These are phyloP conservation scores for Arxiozyma bovina DNA, from an alignment of 1,139 yeast genomes.

Conservation along the genomic window DNA sequence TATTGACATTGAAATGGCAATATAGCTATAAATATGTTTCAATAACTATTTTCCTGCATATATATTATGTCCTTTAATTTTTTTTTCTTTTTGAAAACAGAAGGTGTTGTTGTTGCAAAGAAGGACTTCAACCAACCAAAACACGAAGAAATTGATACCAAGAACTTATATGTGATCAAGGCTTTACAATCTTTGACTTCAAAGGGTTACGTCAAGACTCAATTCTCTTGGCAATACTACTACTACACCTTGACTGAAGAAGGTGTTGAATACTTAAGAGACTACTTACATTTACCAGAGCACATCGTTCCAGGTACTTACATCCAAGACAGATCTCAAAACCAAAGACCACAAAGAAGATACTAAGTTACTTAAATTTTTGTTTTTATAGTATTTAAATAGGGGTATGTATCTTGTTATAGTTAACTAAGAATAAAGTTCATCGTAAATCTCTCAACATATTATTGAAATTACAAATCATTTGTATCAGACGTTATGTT, in stretches of 20 bases:
- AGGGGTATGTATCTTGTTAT: background rate
- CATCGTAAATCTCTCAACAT: too few relatives aligned
- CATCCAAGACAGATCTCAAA: slow-evolving; percentile 88
- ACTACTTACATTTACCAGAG: slow-evolving; percentile 97
- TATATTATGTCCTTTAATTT: background rate
- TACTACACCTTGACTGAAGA: slow-evolving; percentile 99
- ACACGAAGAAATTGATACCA: slow-evolving; percentile 97
- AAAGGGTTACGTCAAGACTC: slow-evolving; percentile 98
- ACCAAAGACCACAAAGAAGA: slow-evolving; percentile 55
- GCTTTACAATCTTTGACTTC: slow-evolving; percentile 99
- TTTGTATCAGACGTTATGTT: too few relatives aligned
- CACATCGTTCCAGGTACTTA: slow-evolving; percentile 98
- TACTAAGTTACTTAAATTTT: slow-evolving; percentile 21
- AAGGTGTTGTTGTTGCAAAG: slow-evolving; percentile 99
- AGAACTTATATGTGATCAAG: slow-evolving; percentile 96
- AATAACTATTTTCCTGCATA: too few relatives aligned
- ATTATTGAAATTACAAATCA: too few relatives aligned
- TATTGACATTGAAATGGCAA: too few relatives aligned
- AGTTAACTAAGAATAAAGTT: too few relatives aligned
- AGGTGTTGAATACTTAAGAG: slow-evolving; percentile 98
- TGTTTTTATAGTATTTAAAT: background rate
- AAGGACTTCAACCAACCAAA: slow-evolving; percentile 96
- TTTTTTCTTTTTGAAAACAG: slow-evolving; percentile 36
- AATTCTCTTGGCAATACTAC: slow-evolving; percentile 99
- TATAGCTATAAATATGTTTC: too few relatives aligned